These are phyloP conservation scores for Leishmania arabica DNA, from an alignment of 208 protist species.

Conservation along the genomic window DNA sequence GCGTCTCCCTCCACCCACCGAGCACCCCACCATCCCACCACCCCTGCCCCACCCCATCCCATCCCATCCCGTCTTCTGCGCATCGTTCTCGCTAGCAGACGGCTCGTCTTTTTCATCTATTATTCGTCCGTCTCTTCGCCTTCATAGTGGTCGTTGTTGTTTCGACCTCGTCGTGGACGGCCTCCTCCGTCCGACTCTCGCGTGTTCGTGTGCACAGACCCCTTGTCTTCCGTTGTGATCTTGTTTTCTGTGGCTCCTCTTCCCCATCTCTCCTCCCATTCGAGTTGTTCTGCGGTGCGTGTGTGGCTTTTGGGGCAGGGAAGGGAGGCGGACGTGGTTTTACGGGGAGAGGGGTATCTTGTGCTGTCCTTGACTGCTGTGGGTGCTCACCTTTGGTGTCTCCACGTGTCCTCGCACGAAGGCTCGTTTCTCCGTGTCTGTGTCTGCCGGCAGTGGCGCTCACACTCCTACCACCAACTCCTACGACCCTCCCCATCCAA, in stretches of 20 bases:
- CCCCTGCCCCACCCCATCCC: no score
- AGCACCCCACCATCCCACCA: background rate
- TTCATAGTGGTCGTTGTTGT: background rate
- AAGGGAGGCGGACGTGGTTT: background rate
- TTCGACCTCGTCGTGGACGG: background rate
- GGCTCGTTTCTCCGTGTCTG: background rate
- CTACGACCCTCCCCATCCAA: background rate
- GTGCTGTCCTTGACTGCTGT: background rate
- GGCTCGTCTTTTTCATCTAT: background rate
- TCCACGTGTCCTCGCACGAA: background rate
- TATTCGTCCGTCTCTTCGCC: background rate
- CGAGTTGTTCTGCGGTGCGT: background rate
- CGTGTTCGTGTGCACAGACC: background rate
- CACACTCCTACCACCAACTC: background rate
- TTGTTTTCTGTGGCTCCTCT: background rate
- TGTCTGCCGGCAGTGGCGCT: background rate
- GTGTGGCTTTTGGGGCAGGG: background rate
- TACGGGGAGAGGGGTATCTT: background rate
- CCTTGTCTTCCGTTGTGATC: no score
- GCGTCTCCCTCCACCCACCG: background rate
- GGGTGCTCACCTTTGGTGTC: background rate
- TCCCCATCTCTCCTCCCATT: background rate
- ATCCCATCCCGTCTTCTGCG: background rate
- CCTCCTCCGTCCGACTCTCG: background rate
- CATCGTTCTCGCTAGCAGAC: background rate